Percentiles rank a stretch among this genome's conserved stretches.
phyloP scores from a whole-genome alignment of 2,329 filamentous ascomycete species.

The Stemphylium vesicarium region DNA sequence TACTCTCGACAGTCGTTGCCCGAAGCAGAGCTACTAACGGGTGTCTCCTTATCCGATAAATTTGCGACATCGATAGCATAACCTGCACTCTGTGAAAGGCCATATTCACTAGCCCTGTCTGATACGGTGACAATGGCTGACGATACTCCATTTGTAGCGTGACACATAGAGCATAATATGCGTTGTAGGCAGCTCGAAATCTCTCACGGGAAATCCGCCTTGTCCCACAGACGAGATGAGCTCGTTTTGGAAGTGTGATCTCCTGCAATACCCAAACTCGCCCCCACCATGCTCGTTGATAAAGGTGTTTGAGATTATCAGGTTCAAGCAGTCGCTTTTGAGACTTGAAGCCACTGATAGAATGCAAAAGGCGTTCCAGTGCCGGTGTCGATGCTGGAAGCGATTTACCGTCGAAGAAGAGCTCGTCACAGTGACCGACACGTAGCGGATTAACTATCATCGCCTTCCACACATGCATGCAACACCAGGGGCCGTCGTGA shows the following conservation, averaged over 20 bases:
- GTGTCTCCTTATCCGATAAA: not conserved
- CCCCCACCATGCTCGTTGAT: conserved; percentile 19
- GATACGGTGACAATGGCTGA: not conserved
- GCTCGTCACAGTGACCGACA: too few relatives aligned
- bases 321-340: not conserved
- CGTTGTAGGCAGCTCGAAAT: not conserved
- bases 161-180: not conserved
- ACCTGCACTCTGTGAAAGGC: not conserved
- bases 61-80: not conserved
- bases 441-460: not conserved
- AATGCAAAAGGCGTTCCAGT: not conserved
- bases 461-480: not conserved
- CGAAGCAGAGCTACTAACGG: not conserved
- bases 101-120: not conserved
- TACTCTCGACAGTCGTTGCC: not conserved
- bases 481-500: not conserved
- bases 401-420: too few relatives aligned
- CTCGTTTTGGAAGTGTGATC: conserved; percentile 13
- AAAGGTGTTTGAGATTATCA: conserved; percentile 5
- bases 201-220: not conserved
- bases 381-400: not conserved
- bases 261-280: conserved; percentile 28
- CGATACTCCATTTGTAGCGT: too few relatives aligned
- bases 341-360: not conserved
- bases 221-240: conserved; percentile 16